These are phyloP conservation scores for Neofusicoccum sp. DNA, from an alignment of 2,329 filamentous ascomycete species.

Conservation along the genomic window DNA sequence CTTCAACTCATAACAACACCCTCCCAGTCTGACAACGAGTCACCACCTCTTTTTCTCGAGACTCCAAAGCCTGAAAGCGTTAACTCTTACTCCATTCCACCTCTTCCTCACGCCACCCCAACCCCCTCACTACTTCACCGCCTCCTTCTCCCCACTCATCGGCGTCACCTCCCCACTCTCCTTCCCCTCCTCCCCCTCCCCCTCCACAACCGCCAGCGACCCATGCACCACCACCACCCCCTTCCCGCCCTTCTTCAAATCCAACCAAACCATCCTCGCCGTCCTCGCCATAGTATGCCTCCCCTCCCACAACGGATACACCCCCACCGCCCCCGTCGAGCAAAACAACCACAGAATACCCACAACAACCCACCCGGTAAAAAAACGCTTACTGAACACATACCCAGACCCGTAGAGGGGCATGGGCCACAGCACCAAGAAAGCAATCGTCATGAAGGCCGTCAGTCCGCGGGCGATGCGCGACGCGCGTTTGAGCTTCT, in stretches of 20 bases:
- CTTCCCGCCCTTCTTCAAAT: conserved; percentile 46
- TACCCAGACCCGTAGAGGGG: conserved; percentile 85
- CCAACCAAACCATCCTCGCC: conserved; percentile 62
- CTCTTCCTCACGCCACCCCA: neutral
- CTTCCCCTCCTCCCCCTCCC: neutral
- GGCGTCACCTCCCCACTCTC: conserved; percentile 2
- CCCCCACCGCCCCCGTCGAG: conserved; percentile 70
- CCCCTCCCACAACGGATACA: conserved; percentile 83
- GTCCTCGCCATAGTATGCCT: conserved; percentile 67
- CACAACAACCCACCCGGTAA: conserved; percentile 74
- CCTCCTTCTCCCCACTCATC: conserved; percentile 5
- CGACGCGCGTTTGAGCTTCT: conserved; percentile 46
- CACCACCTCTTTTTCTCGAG: no score
- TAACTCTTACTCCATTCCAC: no score
- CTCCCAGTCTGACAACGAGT: no score
- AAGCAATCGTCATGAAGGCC: conserved; percentile 65
- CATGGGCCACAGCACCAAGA: conserved; percentile 88
- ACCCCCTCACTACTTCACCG: neutral
- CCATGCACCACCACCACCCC: neutral
- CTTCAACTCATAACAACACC: no score
- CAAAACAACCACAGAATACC: conserved; percentile 77
- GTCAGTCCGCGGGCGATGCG: conserved; percentile 61
- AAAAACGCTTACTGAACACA: conserved; percentile 80
- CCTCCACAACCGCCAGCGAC: neutral
- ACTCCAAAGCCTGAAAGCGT: neutral